Base-by-base conservation (phyloP, 2,329 filamentous ascomycete species). In the Pestalotiopsis sp. region DNA sequence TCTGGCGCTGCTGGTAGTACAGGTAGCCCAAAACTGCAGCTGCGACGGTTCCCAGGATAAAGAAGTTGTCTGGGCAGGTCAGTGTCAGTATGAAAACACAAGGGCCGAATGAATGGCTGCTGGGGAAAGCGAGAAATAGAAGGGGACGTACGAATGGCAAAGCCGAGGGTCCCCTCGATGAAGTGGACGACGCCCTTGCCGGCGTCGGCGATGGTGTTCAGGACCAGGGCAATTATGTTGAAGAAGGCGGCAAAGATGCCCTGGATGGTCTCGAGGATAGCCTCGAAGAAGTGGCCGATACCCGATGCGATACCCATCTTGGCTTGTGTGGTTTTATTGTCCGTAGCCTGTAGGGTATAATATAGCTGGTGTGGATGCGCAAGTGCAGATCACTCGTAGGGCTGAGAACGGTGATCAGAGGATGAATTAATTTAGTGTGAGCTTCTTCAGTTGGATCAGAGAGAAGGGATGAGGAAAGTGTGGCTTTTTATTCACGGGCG, bases 301-400 rank as follows among this genome's bases (percentile, higher is more conserved):
- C 76, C 76, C 17, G 76, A 73, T 71, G 76, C 66, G 67, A 79
- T 72, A 69, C 75, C 73, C 77, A 78, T 78, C 45, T 27, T 73
- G 52, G 31, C 58, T 64, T 36, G 6, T 60, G 25, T 4, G 60
- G 65, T 20, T 45, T 27, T 11, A 41, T 31, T 68, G 6, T 60
- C 41, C 25, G n/a, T 13, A 23, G 20, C 20, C 20, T 23, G 20
- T 23, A 23, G 20, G 2, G 31, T 45, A 56, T 20, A 31, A 58
- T 39, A 56, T 23, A 14, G n/a, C 12, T 58, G 41, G 61, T 14
- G 23, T 23, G 31, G 39, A 14, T 64, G 61, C 25, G 59, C n/a
- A 36, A 17, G 17, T n/a, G 14, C 59, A 62, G 59, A 39, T 62
- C 31, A 36, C 31, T 62, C 59, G 59, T 62, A 62, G 17, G 59